A percentile compares a stretch with the other conserved stretches of the same genome.
phyloP scores from a whole-genome alignment of 2,329 filamentous ascomycete genomes.

The Elsinoe necatrix region DNA sequence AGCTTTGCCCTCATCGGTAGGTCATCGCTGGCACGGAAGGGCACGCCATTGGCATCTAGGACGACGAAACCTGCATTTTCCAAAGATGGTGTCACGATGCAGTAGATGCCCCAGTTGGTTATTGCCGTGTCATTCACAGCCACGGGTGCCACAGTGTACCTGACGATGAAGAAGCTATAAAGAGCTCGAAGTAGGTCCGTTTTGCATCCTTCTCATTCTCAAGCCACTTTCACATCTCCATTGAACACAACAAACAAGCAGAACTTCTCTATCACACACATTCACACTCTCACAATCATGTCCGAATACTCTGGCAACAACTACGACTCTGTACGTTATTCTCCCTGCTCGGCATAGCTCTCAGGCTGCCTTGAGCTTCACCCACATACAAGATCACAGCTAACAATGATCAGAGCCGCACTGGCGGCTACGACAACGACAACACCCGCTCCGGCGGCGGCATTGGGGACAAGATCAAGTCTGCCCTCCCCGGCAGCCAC shows the following conservation, averaged over 20 bases:
- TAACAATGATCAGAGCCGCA: conserved; percentile 6
- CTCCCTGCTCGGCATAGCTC: not conserved
- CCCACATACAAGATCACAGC: not conserved
- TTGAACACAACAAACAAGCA: not conserved
- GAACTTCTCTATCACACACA: not conserved
- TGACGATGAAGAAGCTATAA: conserved; percentile 2
- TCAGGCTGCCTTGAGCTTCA: not conserved
- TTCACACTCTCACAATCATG: conserved; percentile 14
- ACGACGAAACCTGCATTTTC: conserved; percentile 12
- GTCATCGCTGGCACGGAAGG: not conserved
- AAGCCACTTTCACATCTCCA: not conserved
- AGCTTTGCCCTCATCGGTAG: conserved; percentile 7
- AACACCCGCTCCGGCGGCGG: conserved; percentile 7
- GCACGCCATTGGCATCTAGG: conserved; percentile 9
- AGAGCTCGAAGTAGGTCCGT: not conserved
- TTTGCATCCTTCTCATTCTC: not conserved
- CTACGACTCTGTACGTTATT: not conserved
- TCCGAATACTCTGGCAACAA: conserved; percentile 15
- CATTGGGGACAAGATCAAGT: conserved; percentile 12
- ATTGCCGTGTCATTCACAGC: not conserved
- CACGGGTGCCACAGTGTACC: conserved; percentile 5
- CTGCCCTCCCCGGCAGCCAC: not conserved
- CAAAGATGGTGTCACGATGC: conserved; percentile 11
- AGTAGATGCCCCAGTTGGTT: not conserved
- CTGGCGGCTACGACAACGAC: conserved; percentile 15